These are phyloP conservation scores for Suillus brevipes DNA, from an alignment of 768 basidiomycete genomes.

Conservation along the genomic window DNA sequence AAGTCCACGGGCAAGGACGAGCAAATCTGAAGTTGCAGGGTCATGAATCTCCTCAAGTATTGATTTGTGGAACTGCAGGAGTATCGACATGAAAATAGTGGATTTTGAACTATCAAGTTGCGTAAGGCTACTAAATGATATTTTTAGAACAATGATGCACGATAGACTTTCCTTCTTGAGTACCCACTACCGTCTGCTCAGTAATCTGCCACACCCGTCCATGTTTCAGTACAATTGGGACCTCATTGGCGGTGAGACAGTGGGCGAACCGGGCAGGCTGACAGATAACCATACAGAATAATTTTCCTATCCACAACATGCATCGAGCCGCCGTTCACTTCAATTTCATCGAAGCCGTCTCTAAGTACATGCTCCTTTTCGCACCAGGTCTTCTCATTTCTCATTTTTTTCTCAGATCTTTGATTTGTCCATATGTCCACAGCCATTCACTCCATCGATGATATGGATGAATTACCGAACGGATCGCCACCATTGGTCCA, in stretches of 20 bases:
- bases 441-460: neutral
- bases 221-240: neutral
- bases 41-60: no score
- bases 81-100: no score
- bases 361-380: neutral
- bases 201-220: neutral
- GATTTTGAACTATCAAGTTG: no score
- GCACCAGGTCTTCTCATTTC: neutral
- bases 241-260: neutral
- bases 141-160: no score
- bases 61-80: no score
- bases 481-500: neutral
- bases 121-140: no score
- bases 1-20: no score
- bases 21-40: no score
- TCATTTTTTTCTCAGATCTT: neutral
- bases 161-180: no score
- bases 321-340: neutral
- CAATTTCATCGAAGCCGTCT: neutral
- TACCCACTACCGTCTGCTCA: neutral
- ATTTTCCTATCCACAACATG: neutral
- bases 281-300: neutral
- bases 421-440: neutral
- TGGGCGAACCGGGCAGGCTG: neutral
- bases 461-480: neutral